phyloP scores from a whole-genome alignment of 345 rosid species.

The rapeseed (Brassica napus) region Da-Ae NC_063450.1:14515501-14516000 shows the following conservation, averaged over 20 bases:
- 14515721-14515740: slow-evolving; percentile 95
- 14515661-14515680: slow-evolving; percentile 95
- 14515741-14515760: slow-evolving; percentile 94
- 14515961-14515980: slow-evolving; percentile 87
- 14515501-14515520: slow-evolving; percentile 99
- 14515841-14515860: background rate
- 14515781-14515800: slow-evolving; percentile 93
- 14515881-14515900: slow-evolving; percentile 92
- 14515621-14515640: slow-evolving; percentile 97
- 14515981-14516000: slow-evolving; percentile 89
- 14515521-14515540: slow-evolving; percentile 99
- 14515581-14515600: slow-evolving; percentile 81
- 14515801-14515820: slow-evolving; percentile 41
- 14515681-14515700: slow-evolving; percentile 99
- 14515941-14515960: slow-evolving; percentile 95
- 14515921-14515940: slow-evolving; percentile 97
- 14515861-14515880: slow-evolving; percentile 50
- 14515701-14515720: slow-evolving; percentile 87
- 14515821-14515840: background rate
- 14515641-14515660: slow-evolving; percentile 95
- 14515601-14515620: slow-evolving; percentile 98
- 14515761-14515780: slow-evolving; percentile 95
- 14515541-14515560: slow-evolving; percentile 96
- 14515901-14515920: slow-evolving; percentile 86
- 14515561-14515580: slow-evolving; percentile 98